Evolutionary conservation across 1,284 basidiomycete species (phyloP).

Genomic region (Marasmius tenuissimus): DNA sequence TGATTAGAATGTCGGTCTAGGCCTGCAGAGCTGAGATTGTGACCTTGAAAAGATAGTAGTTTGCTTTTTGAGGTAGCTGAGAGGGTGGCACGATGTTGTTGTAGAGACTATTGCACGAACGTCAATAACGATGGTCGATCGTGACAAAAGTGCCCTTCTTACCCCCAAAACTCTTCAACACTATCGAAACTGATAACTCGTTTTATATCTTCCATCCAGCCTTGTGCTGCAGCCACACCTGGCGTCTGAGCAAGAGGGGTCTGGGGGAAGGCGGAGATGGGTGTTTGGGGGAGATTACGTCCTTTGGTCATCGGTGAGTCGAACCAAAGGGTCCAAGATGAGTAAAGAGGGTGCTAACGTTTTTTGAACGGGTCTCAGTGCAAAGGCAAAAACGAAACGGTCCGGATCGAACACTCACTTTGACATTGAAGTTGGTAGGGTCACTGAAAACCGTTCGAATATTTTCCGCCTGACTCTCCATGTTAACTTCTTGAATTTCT

Average conservation of each 20-base stretch:
- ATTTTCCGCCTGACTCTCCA: conserved; percentile 77
- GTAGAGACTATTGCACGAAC: conserved; percentile 64
- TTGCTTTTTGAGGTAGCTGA: conserved; percentile 90
- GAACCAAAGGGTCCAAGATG: conserved; percentile 97
- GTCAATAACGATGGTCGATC: conserved; percentile 14
- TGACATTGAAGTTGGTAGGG: conserved; percentile 89
- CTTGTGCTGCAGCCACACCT: conserved; percentile 67
- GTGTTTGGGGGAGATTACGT: conserved; percentile 84
- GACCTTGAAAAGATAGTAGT: conserved; percentile 98
- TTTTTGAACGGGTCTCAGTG: conserved; percentile 29
- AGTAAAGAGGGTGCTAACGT: conserved; percentile 79
- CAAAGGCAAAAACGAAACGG: background rate
- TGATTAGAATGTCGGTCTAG: conserved; percentile 2
- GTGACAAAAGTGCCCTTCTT: conserved; percentile 27
- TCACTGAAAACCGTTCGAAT: conserved; percentile 91
- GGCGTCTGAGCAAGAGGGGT: conserved; percentile 71
- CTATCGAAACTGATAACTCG: conserved; percentile 91
- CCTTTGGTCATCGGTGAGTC: conserved; percentile 90
- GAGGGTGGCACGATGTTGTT: conserved; percentile 99
- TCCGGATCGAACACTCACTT: conserved; percentile 47
- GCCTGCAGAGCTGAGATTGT: conserved; percentile 7
- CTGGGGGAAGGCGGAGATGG: conserved; percentile 74
- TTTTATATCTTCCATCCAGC: conserved; percentile 98
- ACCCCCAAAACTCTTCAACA: conserved; percentile 99
- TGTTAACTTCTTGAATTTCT: conserved; percentile 79